Percentiles rank a stretch among this genome's conserved stretches.
Conservation (phyloP, 1,139 yeast genomes). For the Nakaseomyces sp. region DNA sequence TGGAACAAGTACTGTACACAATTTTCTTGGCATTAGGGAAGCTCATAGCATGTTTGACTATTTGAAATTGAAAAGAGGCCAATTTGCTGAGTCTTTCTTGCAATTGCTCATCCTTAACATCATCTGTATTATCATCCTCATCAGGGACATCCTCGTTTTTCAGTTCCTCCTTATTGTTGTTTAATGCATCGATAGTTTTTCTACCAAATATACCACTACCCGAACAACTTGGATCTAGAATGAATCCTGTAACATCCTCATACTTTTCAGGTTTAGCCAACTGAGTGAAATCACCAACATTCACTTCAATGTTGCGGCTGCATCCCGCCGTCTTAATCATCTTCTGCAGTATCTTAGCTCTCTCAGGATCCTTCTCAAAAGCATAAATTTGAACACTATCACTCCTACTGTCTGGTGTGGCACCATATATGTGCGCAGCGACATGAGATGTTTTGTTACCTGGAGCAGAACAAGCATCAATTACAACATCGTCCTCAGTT, state of each 20-base stretch:
- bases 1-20: slow-evolving; percentile 93
- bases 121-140: slow-evolving; percentile 31
- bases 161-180: slow-evolving; percentile 21
- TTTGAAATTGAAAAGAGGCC: slow-evolving; percentile 76
- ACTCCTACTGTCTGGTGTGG: slow-evolving; percentile 11
- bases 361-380: slow-evolving; percentile 70
- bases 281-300: slow-evolving; percentile 76
- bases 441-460: slow-evolving; percentile 95
- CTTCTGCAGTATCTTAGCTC: slow-evolving; percentile 62
- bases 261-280: slow-evolving; percentile 48
- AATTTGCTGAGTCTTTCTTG: slow-evolving; percentile 60
- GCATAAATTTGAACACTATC: slow-evolving; percentile 48
- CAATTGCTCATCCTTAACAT: slow-evolving; percentile 35
- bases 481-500: slow-evolving; percentile 44
- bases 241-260: slow-evolving; percentile 60
- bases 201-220: slow-evolving; percentile 97
- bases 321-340: slow-evolving; percentile 80
- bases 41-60: slow-evolving; percentile 77
- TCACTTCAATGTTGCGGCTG: slow-evolving; percentile 43
- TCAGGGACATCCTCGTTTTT: slow-evolving; percentile 30
- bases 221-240: slow-evolving; percentile 95
- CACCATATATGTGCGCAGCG: slow-evolving; percentile 47
- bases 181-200: slow-evolving; percentile 25
- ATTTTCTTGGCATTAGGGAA: slow-evolving; percentile 70
- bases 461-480: slow-evolving; percentile 97